Base-by-base conservation (phyloP, 768 basidiomycete species). In the Boletus subparvulus region DNA sequence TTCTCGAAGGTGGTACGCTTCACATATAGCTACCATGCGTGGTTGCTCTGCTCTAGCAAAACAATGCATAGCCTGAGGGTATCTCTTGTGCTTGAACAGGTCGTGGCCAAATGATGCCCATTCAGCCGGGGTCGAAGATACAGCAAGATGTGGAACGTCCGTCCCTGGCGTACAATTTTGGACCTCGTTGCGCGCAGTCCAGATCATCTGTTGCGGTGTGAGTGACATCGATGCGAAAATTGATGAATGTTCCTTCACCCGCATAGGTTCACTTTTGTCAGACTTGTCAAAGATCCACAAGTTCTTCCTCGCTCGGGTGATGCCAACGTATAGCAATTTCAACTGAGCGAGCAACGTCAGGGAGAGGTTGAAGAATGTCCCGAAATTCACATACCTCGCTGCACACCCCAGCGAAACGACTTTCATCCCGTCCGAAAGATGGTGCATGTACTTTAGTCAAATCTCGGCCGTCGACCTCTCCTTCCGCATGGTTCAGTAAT, bases 201-300 rank as follows among this genome's bases (percentile, higher is more conserved):
- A 87, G 32, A 84, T 71, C 6, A 72, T 62, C 86, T 88, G 52
- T 21, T 6, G 6, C 10, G 1, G 8, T 9, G 21, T 61, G 17
- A 64, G 46, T 14, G 30, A 37, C 8, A 1, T 13, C 11, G 28
- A 30, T 6, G n/a, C 13, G 3, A 30, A 24, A 65, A 47, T 3
- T 17, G 5, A 13, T 12, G 8, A 26, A 21, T 4, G 2, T 2
- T 46, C 1, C 16, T 44, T 60, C 47, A 86, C 86, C 61, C 77
- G 74, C 81, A 87, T 83, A 3, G 85, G 78, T 41, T 82, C 78
- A 17, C 79, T 74, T 54, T 78, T 82, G 1, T 74, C 69, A 0
- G 86, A 87, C 35, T 74, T 77, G 65, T 90, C 88, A 2, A 81
- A 80, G 19, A 90, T 82, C 86, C 88, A 87, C 7, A 90, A 64